Conservation (phyloP, 306 rosid species). For the Fagus sylvatica region DNA sequence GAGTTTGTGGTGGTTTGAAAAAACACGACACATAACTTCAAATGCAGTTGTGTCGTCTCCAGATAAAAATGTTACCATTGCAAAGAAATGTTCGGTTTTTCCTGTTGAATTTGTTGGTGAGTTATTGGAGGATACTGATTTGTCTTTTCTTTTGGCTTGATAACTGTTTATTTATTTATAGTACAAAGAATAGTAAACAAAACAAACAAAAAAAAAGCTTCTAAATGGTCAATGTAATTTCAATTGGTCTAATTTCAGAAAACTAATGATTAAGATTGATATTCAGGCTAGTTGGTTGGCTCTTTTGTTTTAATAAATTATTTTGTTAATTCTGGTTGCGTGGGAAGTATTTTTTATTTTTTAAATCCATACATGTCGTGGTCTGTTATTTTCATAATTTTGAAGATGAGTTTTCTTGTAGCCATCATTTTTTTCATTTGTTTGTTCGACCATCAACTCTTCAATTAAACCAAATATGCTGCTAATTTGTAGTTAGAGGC, state of each 20-base stretch:
- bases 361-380: slow-evolving; percentile 1
- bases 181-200: no score
- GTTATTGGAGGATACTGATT: slow-evolving; percentile 18
- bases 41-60: slow-evolving; percentile 84
- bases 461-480: slow-evolving; percentile 23
- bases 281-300: not conserved
- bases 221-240: not conserved
- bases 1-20: slow-evolving; percentile 97
- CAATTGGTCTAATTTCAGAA: not conserved
- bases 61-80: slow-evolving; percentile 86
- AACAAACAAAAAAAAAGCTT: not conserved
- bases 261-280: not conserved
- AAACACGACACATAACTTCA: slow-evolving; percentile 69
- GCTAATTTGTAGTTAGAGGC: slow-evolving; percentile 70
- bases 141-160: not conserved
- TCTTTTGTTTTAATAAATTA: not conserved
- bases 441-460: slow-evolving; percentile 8
- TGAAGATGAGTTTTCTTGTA: slow-evolving; percentile 10
- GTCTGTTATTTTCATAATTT: not conserved
- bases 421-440: not conserved
- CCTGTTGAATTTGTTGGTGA: slow-evolving; percentile 97
- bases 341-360: not conserved
- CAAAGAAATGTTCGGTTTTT: slow-evolving; percentile 87
- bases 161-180: not conserved
- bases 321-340: not conserved